Evolutionary conservation across 129 eudicot species (phyloP).

Genomic region (Gnaphalium uliginosum): DNA sequence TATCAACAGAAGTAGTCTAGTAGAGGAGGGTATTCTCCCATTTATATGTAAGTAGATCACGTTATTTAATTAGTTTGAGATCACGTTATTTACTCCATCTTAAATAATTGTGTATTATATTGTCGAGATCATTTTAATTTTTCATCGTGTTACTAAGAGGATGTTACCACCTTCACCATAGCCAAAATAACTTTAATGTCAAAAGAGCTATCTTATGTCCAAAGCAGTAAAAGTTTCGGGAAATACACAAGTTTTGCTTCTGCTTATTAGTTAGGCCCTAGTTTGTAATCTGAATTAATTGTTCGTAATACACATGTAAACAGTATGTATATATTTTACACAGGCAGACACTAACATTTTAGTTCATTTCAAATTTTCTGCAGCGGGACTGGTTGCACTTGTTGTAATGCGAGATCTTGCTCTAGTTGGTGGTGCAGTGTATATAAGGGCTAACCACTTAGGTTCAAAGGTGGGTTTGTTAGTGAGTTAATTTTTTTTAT

Average conservation of each 20-base stretch:
- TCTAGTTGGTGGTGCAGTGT: slow-evolving; percentile 91
- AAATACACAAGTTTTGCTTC: not conserved
- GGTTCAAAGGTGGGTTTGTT: slow-evolving; percentile 57
- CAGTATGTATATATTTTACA: not conserved
- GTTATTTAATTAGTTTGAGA: not conserved
- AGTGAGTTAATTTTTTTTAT: slow-evolving; percentile 4
- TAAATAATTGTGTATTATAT: not conserved
- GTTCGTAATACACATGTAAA: not conserved
- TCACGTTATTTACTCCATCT: not conserved
- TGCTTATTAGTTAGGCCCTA: not conserved
- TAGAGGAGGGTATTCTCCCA: too few species aligned
- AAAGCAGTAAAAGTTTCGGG: not conserved
- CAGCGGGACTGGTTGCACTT: slow-evolving; percentile 91
- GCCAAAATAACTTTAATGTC: not conserved
- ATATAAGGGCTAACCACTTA: slow-evolving; percentile 78
- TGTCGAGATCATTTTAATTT: not conserved
- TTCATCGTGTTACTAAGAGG: not conserved
- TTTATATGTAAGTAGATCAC: not conserved
- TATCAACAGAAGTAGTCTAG: too few species aligned
- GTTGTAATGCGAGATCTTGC: slow-evolving; percentile 85
- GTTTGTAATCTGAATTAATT: not conserved
- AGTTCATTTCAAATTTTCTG: slow-evolving; percentile 16
- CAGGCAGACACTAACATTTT: not conserved
- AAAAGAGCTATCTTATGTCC: not conserved
- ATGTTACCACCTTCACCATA: not conserved